Conservation (phyloP, 2,329 filamentous ascomycete species). For the Fusarium poae region DNA sequence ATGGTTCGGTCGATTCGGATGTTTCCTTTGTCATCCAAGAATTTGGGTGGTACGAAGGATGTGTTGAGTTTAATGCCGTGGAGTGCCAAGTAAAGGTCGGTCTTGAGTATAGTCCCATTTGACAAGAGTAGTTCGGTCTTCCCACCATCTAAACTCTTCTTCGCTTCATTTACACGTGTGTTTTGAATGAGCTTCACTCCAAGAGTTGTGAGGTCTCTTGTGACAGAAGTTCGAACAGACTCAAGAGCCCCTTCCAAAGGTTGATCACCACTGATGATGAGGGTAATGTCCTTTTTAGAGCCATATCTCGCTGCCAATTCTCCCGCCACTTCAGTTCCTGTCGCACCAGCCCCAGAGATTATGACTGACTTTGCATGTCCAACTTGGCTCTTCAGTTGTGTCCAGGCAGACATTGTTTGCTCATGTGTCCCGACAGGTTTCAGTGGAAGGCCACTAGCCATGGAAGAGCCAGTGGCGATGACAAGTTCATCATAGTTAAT, state of each 20-base stretch:
- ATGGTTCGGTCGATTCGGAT: slow-evolving; percentile 54
- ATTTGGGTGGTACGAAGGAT: slow-evolving; percentile 52
- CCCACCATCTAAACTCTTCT: slow-evolving; percentile 15
- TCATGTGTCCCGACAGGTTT: slow-evolving; percentile 62
- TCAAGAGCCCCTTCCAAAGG: slow-evolving; percentile 34
- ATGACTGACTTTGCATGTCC: slow-evolving; percentile 51
- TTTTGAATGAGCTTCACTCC: slow-evolving; percentile 50
- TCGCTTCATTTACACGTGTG: slow-evolving; percentile 50
- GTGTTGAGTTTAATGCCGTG: slow-evolving; percentile 61
- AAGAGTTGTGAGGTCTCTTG: slow-evolving; percentile 46
- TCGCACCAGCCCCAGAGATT: slow-evolving; percentile 56
- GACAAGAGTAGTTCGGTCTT: slow-evolving; percentile 49
- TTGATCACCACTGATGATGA: slow-evolving; percentile 43
- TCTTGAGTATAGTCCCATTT: slow-evolving; percentile 47
- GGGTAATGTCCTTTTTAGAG: slow-evolving; percentile 47
- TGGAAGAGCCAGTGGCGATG: slow-evolving; percentile 65
- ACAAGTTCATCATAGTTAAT: slow-evolving; percentile 66
- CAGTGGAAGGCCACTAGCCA: slow-evolving; percentile 59
- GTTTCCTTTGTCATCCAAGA: slow-evolving; percentile 52
- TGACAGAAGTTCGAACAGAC: slow-evolving; percentile 51
- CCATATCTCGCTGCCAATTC: slow-evolving; percentile 54
- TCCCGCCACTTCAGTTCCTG: slow-evolving; percentile 56
- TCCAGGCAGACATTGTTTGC: slow-evolving; percentile 55
- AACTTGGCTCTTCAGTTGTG: slow-evolving; percentile 47
- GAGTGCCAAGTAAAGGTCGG: slow-evolving; percentile 60